Evolutionary conservation across 345 rosid species (phyloP), one percentile per base, ranked within the genome.

Genomic region (Boechera retrofracta): DNA sequence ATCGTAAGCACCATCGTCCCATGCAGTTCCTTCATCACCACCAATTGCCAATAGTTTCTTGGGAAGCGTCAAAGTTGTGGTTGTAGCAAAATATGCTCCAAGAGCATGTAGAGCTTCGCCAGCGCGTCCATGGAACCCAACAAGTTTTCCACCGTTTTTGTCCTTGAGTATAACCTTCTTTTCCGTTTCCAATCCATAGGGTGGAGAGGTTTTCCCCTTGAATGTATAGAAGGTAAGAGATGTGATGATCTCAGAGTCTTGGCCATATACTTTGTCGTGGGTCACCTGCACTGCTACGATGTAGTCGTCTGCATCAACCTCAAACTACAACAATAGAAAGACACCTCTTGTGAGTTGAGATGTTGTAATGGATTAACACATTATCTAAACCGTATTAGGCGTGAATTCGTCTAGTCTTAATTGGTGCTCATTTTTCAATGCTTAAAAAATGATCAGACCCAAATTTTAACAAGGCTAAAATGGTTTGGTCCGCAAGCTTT

Each of bases 71-170:
- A 10, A 55, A 31, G 48, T 63, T 26, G 61, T 38, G 3, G 26
- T 8, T 36, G 48, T 35, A 33, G 10, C 18, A 33, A 68, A 67
- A 60, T 68, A 60, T 7, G 79, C 79, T 41, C 79, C 79, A 51
- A 76, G 74, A 10, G 79, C 79, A 76, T 76, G 4, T 32, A 76
- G 16, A 67, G 11, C 35, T 4, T 68, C 67, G 0, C 62, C 74
- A 7, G 69, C 73, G 0, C 73, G 62, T 59, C 79, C 79, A 76
- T 76, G 79, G 63, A 76, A 76, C 58, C 79, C 79, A 49, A 76
- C 36, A 76, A 76, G 73, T 48, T 35, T 57, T 5, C 79, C 65
- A 12, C 79, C 79, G 2, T 53, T 54, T 47, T 10, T 39, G 18
- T 51, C 79, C 24, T 66, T 47, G 24, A 68, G 73, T 36, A 29